phyloP scores from a whole-genome alignment of 306 rosid genomes.

The Geum urbanum region DNA sequence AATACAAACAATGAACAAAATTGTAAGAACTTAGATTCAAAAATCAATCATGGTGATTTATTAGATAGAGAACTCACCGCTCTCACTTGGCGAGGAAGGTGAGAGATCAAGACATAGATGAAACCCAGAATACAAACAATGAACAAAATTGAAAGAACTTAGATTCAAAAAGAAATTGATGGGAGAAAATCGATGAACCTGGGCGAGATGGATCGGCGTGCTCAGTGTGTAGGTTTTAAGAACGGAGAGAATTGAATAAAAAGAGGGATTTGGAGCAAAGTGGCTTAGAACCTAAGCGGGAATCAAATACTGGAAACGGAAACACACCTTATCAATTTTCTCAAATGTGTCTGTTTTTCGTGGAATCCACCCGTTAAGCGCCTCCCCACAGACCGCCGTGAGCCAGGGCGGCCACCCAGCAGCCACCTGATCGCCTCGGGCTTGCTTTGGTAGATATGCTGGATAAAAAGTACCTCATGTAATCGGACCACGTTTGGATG shows the following conservation, averaged over 20 bases:
- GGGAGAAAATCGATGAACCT: conserved; percentile 1
- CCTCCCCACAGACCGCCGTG: conserved; percentile 85
- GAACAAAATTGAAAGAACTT: no score
- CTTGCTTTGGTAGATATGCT: conserved; percentile 44
- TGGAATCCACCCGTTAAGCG: conserved; percentile 84
- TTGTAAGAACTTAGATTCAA: no score
- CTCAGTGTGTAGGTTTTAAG: not conserved
- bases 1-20: no score
- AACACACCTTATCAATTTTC: conserved; percentile 81
- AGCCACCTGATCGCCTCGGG: conserved; percentile 66
- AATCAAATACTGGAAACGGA: not conserved
- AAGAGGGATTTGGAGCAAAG: not conserved
- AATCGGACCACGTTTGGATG: conserved; percentile 86
- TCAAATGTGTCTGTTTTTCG: conserved; percentile 84
- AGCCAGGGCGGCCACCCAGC: conserved; percentile 97
- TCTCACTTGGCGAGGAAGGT: no score
- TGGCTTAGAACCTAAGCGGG: conserved; percentile 7
- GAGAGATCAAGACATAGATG: no score
- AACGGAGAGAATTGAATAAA: not conserved
- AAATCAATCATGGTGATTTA: no score
- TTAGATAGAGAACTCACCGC: no score
- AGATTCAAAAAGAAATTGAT: not conserved
- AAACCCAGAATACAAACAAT: no score
- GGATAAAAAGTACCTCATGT: conserved; percentile 48
- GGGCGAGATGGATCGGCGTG: not conserved